These are phyloP conservation scores for Clarireedia sp. DNA, from an alignment of 2,329 filamentous ascomycete genomes.

Conservation along the genomic window DNA sequence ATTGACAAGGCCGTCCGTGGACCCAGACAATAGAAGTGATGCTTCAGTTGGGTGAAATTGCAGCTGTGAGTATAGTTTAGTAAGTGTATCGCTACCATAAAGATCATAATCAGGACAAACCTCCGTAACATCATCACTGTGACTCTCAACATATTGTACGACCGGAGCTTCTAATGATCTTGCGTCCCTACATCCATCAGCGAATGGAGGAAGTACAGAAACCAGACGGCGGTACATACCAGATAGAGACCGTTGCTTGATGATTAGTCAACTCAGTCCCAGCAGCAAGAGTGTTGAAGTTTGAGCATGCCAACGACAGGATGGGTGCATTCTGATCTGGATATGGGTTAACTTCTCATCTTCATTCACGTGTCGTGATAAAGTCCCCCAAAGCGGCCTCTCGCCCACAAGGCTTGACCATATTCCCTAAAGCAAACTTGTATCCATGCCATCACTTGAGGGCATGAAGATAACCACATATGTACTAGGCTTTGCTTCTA, in stretches of 20 bases:
- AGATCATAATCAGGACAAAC: constrained; percentile 25
- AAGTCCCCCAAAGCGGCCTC: not conserved
- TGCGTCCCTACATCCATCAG: constrained; percentile 43
- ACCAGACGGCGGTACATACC: constrained; percentile 36
- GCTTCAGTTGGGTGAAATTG: constrained; percentile 53
- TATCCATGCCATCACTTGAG: not conserved
- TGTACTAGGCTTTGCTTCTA: not conserved
- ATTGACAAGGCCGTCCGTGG: constrained; percentile 73
- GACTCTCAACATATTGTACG: constrained; percentile 53
- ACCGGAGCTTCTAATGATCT: constrained; percentile 40
- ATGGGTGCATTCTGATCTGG: constrained; percentile 44
- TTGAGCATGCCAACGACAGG: constrained; percentile 54
- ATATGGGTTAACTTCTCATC: not conserved
- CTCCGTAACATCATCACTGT: constrained; percentile 61
- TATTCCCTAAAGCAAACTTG: not conserved
- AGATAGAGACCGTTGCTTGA: constrained; percentile 52
- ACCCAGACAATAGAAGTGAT: constrained; percentile 62
- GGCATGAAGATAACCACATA: not conserved
- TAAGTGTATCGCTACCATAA: constrained; percentile 15
- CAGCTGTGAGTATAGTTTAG: constrained; percentile 35
- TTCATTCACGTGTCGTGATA: not conserved
- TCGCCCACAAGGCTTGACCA: no score
- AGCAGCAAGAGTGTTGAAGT: constrained; percentile 54
- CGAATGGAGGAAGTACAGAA: not conserved
- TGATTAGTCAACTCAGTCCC: constrained; percentile 66